Base-by-base conservation (phyloP, 768 basidiomycete species). In the Neoboletus magnificus region DNA sequence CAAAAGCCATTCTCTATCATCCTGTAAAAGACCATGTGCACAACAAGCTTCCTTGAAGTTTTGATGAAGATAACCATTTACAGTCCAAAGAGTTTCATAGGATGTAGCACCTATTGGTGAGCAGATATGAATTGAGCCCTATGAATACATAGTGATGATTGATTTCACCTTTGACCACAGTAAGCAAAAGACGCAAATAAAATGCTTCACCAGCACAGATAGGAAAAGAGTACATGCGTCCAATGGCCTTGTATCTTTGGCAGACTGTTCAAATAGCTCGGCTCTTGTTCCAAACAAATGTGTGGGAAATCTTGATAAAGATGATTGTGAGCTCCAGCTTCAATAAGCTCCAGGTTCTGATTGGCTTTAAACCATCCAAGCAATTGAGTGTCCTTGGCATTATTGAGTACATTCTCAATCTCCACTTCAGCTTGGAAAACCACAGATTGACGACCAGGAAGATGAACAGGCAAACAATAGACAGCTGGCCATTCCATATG, bases 1-100 rank as follows among this genome's bases (percentile, higher is more conserved):
- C 23, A 58, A 58, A 0, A 56, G 30, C 76, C 76, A 80, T 59
- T 82, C 78, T 5, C 59, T 60, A 61, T 81, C 76, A 70, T 79
- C 73, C 41, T 77, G 70, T 12, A 81, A 63, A 0, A 82, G 68
- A 0, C 79, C 80, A 33, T 3, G 8, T 32, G 41, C 41, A 35
- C 0, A 16, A 49, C 80, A 82, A 8, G 79, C 78, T 4, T 71
- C 74, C 30, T 66, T 61, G 16, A 36, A 36, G 16, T 6, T 5
- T 5, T 36, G 15, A 36, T 36, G 16, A 16, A 36, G 35, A 16
- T 16, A 5, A 36, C 35, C 68, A 33, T 74, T 47, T 12, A 70
- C 54, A 20, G 71, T 70, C 0, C 60, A 50, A 1, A 76, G 48
- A 56, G 63, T 42, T 20, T 65, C 52, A 55, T 60, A 73, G 9